Evolutionary conservation across 495 filamentous ascomycete genomes (phyloP), one percentile per base, ranked within the genome.

Genomic region (Neurospora sublineolata): DNA sequence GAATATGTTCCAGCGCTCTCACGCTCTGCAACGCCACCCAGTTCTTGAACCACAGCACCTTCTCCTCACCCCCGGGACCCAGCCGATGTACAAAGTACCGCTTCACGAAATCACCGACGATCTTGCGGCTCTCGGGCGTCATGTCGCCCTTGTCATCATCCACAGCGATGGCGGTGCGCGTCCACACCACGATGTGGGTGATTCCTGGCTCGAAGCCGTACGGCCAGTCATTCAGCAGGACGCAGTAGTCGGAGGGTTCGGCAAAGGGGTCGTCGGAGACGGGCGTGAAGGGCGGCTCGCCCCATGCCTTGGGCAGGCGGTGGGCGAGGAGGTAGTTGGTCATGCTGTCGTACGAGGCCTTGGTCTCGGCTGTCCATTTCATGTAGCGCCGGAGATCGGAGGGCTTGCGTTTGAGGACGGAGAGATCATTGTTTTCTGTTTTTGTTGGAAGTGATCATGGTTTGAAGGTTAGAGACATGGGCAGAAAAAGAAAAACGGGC

Each of bases 31-130:
- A 79, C n/a, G 87, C 87, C 68, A 88, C 89, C 91, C 92, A 96
- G 77, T 97, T 97, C 86, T 97, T 97, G 77, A 97, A 97, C 92
- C 92, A 97, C 75, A 94, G 72, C 72, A 97, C 92, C 72, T 86
- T 87, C 7, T 88, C 84, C 36, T 84, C 80, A 37, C 80, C 82
- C 33, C 76, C 80, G 4, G 81, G 76, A 0, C 82, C 88, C 70
- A 94, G 79, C 14, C 83, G 80, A 58, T 85, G 81, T 6, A 86
- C 84, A 80, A 97, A 97, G 20, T 83, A 88, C 68, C 81, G 79
- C 74, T 85, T 80, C 67, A 97, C 87, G 78, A 93, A 97, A 2
- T 77, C 80, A 39, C 88, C 84, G 23, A 96, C 88, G 64, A 85
- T 75, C 40, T 77, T 80, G 72, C 91, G 82, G 41, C 87, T 88